phyloP scores from a whole-genome alignment of 805 yeast species.

The Wickerhamomyces xylosicus region DNA sequence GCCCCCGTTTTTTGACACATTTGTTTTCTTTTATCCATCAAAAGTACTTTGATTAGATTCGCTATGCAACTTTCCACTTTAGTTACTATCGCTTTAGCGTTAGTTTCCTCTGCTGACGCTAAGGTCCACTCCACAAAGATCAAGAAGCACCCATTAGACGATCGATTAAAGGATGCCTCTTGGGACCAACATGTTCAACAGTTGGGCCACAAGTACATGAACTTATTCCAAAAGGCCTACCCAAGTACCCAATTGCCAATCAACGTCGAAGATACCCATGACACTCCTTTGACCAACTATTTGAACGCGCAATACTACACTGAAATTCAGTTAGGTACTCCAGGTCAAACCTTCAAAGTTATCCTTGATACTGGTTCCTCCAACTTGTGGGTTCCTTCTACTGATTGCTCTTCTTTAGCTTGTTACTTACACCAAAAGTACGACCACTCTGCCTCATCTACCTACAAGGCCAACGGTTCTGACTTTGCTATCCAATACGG shows the following conservation, averaged over 20 bases:
- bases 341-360: slow-evolving; percentile 89
- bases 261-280: slow-evolving; percentile 37
- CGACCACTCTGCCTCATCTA: slow-evolving; percentile 71
- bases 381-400: slow-evolving; percentile 92
- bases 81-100: slow-evolving; percentile 14
- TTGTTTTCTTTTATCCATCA: too few relatives aligned
- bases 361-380: slow-evolving; percentile 95
- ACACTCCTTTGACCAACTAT: slow-evolving; percentile 85
- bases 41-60: neutral
- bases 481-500: slow-evolving; percentile 85
- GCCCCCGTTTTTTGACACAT: too few relatives aligned
- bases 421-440: slow-evolving; percentile 91
- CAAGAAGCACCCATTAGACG: slow-evolving; percentile 47
- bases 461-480: slow-evolving; percentile 81
- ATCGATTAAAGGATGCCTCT: slow-evolving; percentile 39
- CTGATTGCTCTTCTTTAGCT: slow-evolving; percentile 86
- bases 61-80: slow-evolving; percentile 17
- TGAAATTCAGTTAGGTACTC: slow-evolving; percentile 85
- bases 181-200: slow-evolving; percentile 45
- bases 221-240: slow-evolving; percentile 33
- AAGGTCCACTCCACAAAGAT: slow-evolving; percentile 46
- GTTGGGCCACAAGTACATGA: slow-evolving; percentile 53
- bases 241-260: slow-evolving; percentile 26
- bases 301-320: slow-evolving; percentile 94
- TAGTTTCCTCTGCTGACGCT: slow-evolving; percentile 37